Conservation (phyloP, 176 grass and related monocot species). For the Stipa capillata region DNA sequence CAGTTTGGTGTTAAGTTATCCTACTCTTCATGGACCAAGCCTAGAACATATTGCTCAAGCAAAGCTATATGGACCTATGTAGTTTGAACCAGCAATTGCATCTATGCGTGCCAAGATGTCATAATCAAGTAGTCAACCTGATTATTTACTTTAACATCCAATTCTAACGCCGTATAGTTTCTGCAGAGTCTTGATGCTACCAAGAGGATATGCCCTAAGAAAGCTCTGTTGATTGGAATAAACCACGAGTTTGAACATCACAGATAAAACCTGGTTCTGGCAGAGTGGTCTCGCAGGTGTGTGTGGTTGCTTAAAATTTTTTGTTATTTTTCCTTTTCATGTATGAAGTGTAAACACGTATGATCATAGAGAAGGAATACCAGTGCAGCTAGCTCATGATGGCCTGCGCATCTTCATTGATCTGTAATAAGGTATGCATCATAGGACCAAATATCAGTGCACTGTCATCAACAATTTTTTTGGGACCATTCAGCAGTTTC, state of each 20-base stretch:
- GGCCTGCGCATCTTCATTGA: constrained; percentile 33
- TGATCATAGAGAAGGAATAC: constrained; percentile 69
- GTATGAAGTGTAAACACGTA: neutral
- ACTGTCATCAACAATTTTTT: too few species aligned
- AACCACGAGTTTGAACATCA: constrained; percentile 79
- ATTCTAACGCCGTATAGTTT: neutral
- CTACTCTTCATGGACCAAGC: neutral
- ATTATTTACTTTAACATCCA: neutral
- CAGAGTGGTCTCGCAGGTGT: constrained; percentile 62
- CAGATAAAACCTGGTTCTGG: constrained; percentile 56
- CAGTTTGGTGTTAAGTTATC: neutral
- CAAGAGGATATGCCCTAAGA: constrained; percentile 79
- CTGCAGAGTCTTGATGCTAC: constrained; percentile 60
- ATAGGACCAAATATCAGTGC: too few species aligned
- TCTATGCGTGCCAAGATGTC: neutral
- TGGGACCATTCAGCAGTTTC: neutral
- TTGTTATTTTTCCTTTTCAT: neutral
- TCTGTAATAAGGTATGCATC: constrained; percentile 22
- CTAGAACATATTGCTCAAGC: neutral
- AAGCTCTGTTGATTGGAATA: constrained; percentile 75
- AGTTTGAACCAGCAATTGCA: neutral
- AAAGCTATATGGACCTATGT: neutral
- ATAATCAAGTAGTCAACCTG: neutral
- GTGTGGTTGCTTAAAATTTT: neutral
- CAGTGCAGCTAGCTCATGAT: constrained; percentile 72